Evolutionary conservation across 2,329 filamentous ascomycete genomes (phyloP).

Genomic region (Dothiorella sarmentorum): DNA sequence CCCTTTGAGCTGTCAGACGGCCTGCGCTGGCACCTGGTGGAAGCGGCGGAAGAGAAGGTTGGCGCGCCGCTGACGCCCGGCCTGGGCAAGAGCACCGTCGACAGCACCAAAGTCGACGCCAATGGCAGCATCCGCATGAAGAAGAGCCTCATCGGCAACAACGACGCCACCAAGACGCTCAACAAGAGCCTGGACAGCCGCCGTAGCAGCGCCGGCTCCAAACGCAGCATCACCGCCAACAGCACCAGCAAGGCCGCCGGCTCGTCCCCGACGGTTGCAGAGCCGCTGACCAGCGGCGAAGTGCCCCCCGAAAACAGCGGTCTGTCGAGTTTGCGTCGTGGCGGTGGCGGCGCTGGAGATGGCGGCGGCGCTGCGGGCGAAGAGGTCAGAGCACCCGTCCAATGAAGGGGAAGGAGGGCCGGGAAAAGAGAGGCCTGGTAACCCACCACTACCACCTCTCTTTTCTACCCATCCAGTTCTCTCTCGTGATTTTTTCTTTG

Average conservation of each 20-base stretch:
- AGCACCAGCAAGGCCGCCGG: conserved; percentile 27
- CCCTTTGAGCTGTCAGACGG: conserved; percentile 96
- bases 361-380: background rate
- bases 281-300: conserved; percentile 25
- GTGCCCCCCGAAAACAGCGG: conserved; percentile 21
- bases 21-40: conserved; percentile 91
- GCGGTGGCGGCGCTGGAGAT: conserved; percentile 25
- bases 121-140: conserved; percentile 60
- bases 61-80: conserved; percentile 86
- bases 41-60: conserved; percentile 88
- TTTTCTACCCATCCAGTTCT: background rate
- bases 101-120: conserved; percentile 81
- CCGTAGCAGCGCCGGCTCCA: conserved; percentile 81
- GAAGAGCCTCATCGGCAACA: conserved; percentile 40
- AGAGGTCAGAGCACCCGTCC: conserved; percentile 14
- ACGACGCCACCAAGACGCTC: conserved; percentile 49
- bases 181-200: conserved; percentile 89
- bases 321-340: background rate
- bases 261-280: conserved; percentile 27
- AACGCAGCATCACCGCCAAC: conserved; percentile 59
- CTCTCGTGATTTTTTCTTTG: background rate
- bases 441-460: background rate
- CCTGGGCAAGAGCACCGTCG: conserved; percentile 86
- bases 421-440: conserved; percentile 21
- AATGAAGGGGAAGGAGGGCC: background rate